phyloP scores from a whole-genome alignment of 805 yeast genomes.

The Cyberlindnera maclurae region DNA sequence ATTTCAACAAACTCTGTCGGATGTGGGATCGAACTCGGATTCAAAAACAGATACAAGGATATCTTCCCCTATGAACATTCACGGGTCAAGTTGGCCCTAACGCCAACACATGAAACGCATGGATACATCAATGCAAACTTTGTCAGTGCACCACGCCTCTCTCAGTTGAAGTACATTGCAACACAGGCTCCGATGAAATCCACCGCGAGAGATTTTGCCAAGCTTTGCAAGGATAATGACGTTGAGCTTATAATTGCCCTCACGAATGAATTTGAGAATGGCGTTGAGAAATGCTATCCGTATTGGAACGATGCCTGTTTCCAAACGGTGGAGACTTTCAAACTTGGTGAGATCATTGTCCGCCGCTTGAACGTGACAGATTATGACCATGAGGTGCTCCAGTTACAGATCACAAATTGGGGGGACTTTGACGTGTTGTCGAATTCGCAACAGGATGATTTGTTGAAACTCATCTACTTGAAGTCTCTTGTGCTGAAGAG shows the following conservation, averaged over 20 bases:
- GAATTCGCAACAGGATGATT: conserved; percentile 38
- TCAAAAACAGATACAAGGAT: conserved; percentile 74
- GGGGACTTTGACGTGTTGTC: conserved; percentile 68
- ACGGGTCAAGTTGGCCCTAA: conserved; percentile 32
- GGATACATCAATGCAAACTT: conserved; percentile 55
- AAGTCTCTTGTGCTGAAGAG: conserved; percentile 34
- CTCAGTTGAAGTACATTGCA: conserved; percentile 54
- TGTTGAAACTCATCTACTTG: conserved; percentile 46
- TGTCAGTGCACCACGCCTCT: conserved; percentile 27
- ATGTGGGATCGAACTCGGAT: conserved; percentile 56
- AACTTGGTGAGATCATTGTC: conserved; percentile 24
- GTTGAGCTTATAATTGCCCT: conserved; percentile 66
- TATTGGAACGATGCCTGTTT: conserved; percentile 68
- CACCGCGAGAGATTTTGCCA: conserved; percentile 83
- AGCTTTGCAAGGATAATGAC: conserved; percentile 56
- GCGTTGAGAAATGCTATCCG: conserved; percentile 72
- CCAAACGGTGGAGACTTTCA: conserved; percentile 6
- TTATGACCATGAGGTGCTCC: conserved; percentile 45
- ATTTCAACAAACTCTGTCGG: conserved; percentile 21
- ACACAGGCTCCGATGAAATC: conserved; percentile 79
- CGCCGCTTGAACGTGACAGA: conserved; percentile 33
- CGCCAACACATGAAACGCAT: conserved; percentile 24
- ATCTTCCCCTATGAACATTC: conserved; percentile 62
- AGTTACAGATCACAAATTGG: conserved; percentile 78
- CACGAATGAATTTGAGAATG: conserved; percentile 70